These are phyloP conservation scores for Vigna angularis DNA, from an alignment of 306 rosid species.

Conservation along the genomic window DNA sequence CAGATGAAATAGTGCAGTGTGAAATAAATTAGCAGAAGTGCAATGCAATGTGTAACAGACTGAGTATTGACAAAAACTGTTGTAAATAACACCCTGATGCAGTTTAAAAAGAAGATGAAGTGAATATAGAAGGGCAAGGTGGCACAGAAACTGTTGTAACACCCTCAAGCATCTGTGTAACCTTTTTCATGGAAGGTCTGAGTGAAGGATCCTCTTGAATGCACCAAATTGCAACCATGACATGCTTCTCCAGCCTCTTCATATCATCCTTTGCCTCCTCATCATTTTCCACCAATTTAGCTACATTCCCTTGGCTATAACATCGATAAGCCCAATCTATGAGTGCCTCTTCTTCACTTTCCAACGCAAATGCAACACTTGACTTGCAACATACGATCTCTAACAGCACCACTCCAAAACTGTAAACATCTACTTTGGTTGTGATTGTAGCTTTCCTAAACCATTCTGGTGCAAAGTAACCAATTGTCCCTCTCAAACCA, in stretches of 20 bases:
- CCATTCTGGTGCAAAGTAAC: slow-evolving; percentile 37
- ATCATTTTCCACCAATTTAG: slow-evolving; percentile 22
- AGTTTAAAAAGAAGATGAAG: background rate
- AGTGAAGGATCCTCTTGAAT: slow-evolving; percentile 19
- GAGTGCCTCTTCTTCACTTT: slow-evolving; percentile 3
- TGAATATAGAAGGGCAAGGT: slow-evolving; percentile 38
- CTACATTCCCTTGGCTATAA: slow-evolving; percentile 12
- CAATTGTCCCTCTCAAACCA: slow-evolving; percentile 45
- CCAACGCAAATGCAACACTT: slow-evolving; percentile 8
- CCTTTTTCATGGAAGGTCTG: slow-evolving; percentile 17
- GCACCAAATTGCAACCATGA: slow-evolving; percentile 26
- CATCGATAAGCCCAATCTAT: slow-evolving; percentile 37
- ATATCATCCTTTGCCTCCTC: slow-evolving; percentile 9
- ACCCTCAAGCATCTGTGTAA: slow-evolving; percentile 40
- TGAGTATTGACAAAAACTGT: background rate
- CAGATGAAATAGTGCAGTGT: too few species aligned
- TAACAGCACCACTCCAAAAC: slow-evolving; percentile 12
- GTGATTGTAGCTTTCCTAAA: slow-evolving; percentile 11
- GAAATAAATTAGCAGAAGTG: too few species aligned
- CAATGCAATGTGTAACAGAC: background rate
- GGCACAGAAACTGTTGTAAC: slow-evolving; percentile 37
- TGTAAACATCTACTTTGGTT: slow-evolving; percentile 13
- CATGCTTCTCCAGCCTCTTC: slow-evolving; percentile 8
- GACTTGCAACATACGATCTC: slow-evolving; percentile 20
- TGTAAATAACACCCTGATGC: too few species aligned